Conservation (phyloP, 2,329 filamentous ascomycete genomes). For the Talaromyces amestolkiae region DNA sequence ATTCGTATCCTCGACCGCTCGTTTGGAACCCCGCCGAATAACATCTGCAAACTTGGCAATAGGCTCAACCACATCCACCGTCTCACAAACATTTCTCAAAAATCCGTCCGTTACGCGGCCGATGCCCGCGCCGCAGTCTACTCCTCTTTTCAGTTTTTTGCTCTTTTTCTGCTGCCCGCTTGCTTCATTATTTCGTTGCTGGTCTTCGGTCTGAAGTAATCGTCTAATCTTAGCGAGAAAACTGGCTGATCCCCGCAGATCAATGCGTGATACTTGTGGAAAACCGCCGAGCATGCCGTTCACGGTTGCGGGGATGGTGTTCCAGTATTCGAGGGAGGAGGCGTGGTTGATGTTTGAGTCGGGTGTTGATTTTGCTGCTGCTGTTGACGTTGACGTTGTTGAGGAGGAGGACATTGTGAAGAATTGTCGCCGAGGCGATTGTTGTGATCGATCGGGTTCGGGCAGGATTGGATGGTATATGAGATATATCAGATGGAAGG, state of each 20-base stretch:
- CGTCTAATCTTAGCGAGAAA: conserved; percentile 66
- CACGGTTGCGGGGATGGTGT: conserved; percentile 42
- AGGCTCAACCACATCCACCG: conserved; percentile 82
- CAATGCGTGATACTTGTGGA: conserved; percentile 65
- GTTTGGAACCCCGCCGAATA: conserved; percentile 42
- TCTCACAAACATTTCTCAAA: conserved; percentile 65
- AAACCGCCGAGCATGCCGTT: conserved; percentile 73
- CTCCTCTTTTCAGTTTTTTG: conserved; percentile 39
- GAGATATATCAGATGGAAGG: neutral
- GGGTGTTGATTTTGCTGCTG: conserved; percentile 5
- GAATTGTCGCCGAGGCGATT: neutral
- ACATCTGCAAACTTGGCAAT: conserved; percentile 73
- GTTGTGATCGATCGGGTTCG: neutral
- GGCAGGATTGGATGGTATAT: neutral
- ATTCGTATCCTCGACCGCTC: too few species aligned
- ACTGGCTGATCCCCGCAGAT: conserved; percentile 67
- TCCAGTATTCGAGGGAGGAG: conserved; percentile 38
- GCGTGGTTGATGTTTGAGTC: conserved; percentile 33
- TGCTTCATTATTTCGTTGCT: neutral
- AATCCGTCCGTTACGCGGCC: conserved; percentile 78
- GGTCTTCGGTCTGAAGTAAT: conserved; percentile 21
- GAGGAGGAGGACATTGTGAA: neutral
- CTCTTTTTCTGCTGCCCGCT: neutral
- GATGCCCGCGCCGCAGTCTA: conserved; percentile 68
- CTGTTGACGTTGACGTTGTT: neutral